Evolutionary conservation across 192 early-diverging fungal species (phyloP).

Genomic region (Thamnidium elegans): DNA sequence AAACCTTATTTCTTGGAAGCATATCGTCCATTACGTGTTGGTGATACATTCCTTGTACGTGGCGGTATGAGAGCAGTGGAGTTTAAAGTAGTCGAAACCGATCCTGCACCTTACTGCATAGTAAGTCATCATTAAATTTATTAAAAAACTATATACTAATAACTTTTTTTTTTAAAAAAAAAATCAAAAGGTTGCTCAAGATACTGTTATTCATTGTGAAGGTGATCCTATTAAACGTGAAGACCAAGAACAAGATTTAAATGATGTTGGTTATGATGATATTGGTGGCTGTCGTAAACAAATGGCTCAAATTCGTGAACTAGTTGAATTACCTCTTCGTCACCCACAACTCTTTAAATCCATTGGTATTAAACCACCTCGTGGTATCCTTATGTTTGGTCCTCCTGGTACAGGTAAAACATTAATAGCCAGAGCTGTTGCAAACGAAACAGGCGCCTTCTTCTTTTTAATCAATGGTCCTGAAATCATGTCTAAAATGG

Average conservation of each 20-base stretch:
- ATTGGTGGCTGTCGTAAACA: constrained; percentile 98
- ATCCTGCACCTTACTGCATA: constrained; percentile 95
- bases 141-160: no score
- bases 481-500: constrained; percentile 99
- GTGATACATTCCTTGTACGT: constrained; percentile 90
- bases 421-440: constrained; percentile 96
- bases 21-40: constrained; percentile 94
- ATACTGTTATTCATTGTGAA: constrained; percentile 98
- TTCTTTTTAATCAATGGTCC: constrained; percentile 99
- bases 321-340: constrained; percentile 95
- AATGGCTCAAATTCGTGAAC: constrained; percentile 98
- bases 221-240: constrained; percentile 99
- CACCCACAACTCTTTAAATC: constrained; percentile 99
- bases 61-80: constrained; percentile 98
- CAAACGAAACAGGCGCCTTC: constrained; percentile 99
- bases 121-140: constrained; percentile 67
- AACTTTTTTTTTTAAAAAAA: constrained; percentile 2
- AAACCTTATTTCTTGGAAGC: constrained; percentile 99
- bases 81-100: constrained; percentile 97
- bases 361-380: constrained; percentile 98
- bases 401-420: constrained; percentile 99
- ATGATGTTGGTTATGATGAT: constrained; percentile 97
- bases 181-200: constrained; percentile 77
- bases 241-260: constrained; percentile 92
- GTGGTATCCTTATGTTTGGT: constrained; percentile 97